phyloP scores from a whole-genome alignment of 257 asterid genomes.

The Anisodus tanguticus region DNA sequence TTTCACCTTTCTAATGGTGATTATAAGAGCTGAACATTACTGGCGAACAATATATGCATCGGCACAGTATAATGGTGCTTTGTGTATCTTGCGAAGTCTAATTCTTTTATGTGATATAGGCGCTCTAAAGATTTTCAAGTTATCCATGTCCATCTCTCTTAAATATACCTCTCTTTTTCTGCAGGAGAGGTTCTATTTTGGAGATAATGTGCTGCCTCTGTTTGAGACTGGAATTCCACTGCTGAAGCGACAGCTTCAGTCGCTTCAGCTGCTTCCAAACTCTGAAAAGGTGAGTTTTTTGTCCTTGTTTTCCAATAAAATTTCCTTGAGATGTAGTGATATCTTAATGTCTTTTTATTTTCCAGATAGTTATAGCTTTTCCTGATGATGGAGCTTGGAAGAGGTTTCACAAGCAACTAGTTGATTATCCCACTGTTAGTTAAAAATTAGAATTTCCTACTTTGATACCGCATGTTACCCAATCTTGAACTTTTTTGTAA shows the following conservation, averaged over 20 bases:
- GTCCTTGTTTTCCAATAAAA: background rate
- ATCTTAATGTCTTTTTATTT: slow-evolving; percentile 16
- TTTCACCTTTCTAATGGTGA: background rate
- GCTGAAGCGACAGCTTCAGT: slow-evolving; percentile 79
- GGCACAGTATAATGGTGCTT: too few species aligned
- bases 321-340: slow-evolving; percentile 8
- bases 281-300: slow-evolving; percentile 57
- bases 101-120: background rate
- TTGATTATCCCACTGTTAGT: slow-evolving; percentile 75
- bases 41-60: background rate
- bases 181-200: slow-evolving; percentile 95
- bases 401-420: slow-evolving; percentile 86
- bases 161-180: slow-evolving; percentile 27
- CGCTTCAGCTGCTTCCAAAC: slow-evolving; percentile 70
- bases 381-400: slow-evolving; percentile 99
- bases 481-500: background rate
- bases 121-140: background rate
- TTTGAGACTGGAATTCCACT: slow-evolving; percentile 95
- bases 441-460: background rate
- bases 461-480: background rate
- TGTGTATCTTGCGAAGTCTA: background rate
- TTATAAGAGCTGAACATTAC: background rate
- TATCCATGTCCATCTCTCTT: background rate
- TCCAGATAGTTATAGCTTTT: slow-evolving; percentile 89
- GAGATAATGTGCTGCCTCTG: slow-evolving; percentile 82